phyloP scores from a whole-genome alignment of 257 asterid species.

The Haberlea rhodopensis region DNA sequence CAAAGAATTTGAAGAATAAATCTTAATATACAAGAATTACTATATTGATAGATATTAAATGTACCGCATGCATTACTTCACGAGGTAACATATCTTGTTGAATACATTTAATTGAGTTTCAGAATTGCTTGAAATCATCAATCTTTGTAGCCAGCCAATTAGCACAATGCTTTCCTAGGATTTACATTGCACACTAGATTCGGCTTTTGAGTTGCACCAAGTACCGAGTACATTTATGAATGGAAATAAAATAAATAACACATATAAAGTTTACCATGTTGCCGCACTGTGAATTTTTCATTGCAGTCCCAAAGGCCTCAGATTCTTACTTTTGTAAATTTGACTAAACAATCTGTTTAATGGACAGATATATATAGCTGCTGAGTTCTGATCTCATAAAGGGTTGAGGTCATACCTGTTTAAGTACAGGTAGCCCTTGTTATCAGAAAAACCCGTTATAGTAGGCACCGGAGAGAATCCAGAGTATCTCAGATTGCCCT shows the following conservation, averaged over 20 bases:
- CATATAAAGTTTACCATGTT: background rate
- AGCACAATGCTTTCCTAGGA: background rate
- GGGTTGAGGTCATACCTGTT: conserved; percentile 27
- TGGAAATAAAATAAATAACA: background rate
- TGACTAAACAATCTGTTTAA: background rate
- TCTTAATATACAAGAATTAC: background rate
- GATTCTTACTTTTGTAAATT: no score
- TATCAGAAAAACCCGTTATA: conserved; percentile 32
- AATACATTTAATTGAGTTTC: background rate
- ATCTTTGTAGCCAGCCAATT: background rate
- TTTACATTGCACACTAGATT: background rate
- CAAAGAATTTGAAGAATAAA: background rate
- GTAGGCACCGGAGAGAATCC: conserved; percentile 60
- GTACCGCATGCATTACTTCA: background rate
- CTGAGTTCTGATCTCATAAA: background rate
- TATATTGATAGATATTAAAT: background rate
- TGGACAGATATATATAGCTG: background rate
- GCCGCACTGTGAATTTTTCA: background rate
- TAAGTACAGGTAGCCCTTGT: conserved; percentile 47
- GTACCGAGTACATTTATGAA: background rate
- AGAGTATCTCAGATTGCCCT: conserved; percentile 39
- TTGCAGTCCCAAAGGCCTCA: background rate
- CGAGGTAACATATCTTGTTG: background rate
- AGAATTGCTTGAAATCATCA: background rate
- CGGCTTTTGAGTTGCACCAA: background rate